A percentile compares a stretch with the other conserved stretches of the same genome.
Evolutionary conservation across 1,284 basidiomycete genomes (phyloP).

Genomic region (Chondrostereum purpureum): DNA sequence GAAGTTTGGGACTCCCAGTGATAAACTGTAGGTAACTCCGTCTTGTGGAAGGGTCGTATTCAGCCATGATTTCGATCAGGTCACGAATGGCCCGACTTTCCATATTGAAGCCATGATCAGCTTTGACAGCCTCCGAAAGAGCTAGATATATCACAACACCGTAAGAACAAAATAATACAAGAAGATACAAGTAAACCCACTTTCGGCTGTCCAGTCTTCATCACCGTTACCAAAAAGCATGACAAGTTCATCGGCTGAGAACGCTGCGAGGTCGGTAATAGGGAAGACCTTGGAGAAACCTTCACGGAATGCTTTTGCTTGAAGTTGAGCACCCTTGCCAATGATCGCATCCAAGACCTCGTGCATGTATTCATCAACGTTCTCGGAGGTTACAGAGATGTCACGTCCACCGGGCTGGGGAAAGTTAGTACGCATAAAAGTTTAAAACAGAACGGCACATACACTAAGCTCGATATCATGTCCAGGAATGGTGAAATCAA

Average conservation of each 20-base stretch:
- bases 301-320: slow-evolving; percentile 82
- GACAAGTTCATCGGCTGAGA: slow-evolving; percentile 89
- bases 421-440: slow-evolving; percentile 3
- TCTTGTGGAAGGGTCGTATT: slow-evolving; percentile 68
- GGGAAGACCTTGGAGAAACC: slow-evolving; percentile 95
- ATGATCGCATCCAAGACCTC: slow-evolving; percentile 79
- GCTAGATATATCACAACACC: slow-evolving; percentile 39
- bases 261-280: slow-evolving; percentile 82
- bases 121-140: slow-evolving; percentile 87
- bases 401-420: slow-evolving; percentile 70
- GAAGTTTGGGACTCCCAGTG: slow-evolving; percentile 90
- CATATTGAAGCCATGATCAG: slow-evolving; percentile 96
- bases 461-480: slow-evolving; percentile 88
- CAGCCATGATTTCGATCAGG: slow-evolving; percentile 82
- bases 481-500: slow-evolving; percentile 96
- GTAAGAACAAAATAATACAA: slow-evolving; percentile 12
- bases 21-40: slow-evolving; percentile 95
- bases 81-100: slow-evolving; percentile 89
- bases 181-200: slow-evolving; percentile 39
- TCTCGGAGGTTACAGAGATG: slow-evolving; percentile 75
- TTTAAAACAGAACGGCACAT: slow-evolving; percentile 20
- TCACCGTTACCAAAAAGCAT: slow-evolving; percentile 93
- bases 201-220: slow-evolving; percentile 89
- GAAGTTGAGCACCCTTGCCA: slow-evolving; percentile 66
- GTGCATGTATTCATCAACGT: slow-evolving; percentile 84